These are phyloP conservation scores for Nicotiana attenuata DNA, from an alignment of 257 asterid genomes.

Conservation along the genomic window DNA sequence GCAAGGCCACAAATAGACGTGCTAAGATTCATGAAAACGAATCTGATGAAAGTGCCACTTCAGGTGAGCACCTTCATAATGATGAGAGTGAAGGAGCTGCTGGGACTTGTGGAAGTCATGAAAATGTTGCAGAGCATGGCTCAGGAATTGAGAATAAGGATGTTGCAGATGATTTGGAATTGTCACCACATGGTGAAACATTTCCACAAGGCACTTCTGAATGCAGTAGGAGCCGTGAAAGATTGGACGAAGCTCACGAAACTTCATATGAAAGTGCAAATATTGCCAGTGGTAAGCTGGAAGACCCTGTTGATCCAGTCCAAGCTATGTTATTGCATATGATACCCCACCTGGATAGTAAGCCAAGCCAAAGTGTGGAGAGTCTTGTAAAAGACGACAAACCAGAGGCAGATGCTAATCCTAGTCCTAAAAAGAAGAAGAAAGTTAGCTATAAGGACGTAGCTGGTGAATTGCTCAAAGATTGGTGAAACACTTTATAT, in stretches of 20 bases:
- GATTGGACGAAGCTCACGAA: slow-evolving; percentile 14
- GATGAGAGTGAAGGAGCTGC: slow-evolving; percentile 19
- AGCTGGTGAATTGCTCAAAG: slow-evolving; percentile 65
- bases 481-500: slow-evolving; percentile 42
- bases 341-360: slow-evolving; percentile 45
- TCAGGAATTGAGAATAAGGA: slow-evolving; percentile 25
- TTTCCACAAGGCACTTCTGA: slow-evolving; percentile 24
- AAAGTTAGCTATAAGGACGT: slow-evolving; percentile 85
- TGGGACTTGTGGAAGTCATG: slow-evolving; percentile 19
- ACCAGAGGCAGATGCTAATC: slow-evolving; percentile 22
- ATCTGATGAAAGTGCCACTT: slow-evolving; percentile 43
- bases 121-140: slow-evolving; percentile 1
- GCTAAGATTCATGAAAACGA: slow-evolving; percentile 58
- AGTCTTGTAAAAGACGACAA: slow-evolving; percentile 22
- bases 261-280: slow-evolving; percentile 23
- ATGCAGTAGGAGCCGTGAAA: slow-evolving; percentile 12
- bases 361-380: neutral
- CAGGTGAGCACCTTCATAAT: slow-evolving; percentile 16
- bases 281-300: slow-evolving; percentile 11
- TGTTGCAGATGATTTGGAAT: slow-evolving; percentile 18
- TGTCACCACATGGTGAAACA: slow-evolving; percentile 26
- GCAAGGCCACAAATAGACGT: slow-evolving; percentile 44
- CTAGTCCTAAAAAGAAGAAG: slow-evolving; percentile 53
- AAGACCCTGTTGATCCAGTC: slow-evolving; percentile 49
- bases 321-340: slow-evolving; percentile 57